phyloP scores from a whole-genome alignment of 2,329 filamentous ascomycete genomes.

The Trichoderma sp. region DNA sequence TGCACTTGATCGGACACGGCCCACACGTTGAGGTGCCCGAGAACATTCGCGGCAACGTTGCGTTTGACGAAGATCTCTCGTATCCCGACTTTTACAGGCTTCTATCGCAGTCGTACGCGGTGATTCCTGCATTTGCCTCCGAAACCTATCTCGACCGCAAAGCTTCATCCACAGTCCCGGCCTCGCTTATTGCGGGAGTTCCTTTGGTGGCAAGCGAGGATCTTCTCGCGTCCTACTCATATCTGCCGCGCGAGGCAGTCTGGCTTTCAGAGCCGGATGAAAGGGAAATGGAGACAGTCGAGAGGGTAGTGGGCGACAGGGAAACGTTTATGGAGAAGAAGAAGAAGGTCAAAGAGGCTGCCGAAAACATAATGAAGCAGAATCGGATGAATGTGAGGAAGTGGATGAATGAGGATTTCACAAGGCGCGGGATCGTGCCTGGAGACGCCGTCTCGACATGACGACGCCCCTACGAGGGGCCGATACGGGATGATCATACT shows the following conservation, averaged over 20 bases:
- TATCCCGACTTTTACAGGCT: conserved; percentile 23
- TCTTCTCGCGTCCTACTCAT: conserved; percentile 18
- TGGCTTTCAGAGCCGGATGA: conserved; percentile 15
- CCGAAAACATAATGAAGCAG: conserved; percentile 19
- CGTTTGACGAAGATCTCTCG: conserved; percentile 22
- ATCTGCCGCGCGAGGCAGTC: conserved; percentile 14
- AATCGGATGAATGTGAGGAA: conserved; percentile 22
- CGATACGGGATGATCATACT: background rate
- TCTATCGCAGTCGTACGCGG: conserved; percentile 20
- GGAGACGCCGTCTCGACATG: conserved; percentile 6
- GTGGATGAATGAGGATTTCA: conserved; percentile 24
- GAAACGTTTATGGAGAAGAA: conserved; percentile 11
- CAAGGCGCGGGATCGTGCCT: conserved; percentile 11
- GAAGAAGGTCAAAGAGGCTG: conserved; percentile 6
- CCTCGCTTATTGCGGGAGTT: conserved; percentile 21
- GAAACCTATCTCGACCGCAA: conserved; percentile 24
- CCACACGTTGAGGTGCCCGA: conserved; percentile 15
- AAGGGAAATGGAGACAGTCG: conserved; percentile 19
- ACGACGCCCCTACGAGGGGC: conserved; percentile 4
- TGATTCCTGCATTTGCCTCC: conserved; percentile 24
- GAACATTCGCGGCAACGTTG: conserved; percentile 6
- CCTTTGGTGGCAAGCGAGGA: conserved; percentile 17
- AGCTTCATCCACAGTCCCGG: conserved; percentile 20
- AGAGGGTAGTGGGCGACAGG: conserved; percentile 13
- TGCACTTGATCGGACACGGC: conserved; percentile 19